Evolutionary conservation across 2,329 filamentous ascomycete species (phyloP).

Genomic region (Aspergillus sp.): DNA sequence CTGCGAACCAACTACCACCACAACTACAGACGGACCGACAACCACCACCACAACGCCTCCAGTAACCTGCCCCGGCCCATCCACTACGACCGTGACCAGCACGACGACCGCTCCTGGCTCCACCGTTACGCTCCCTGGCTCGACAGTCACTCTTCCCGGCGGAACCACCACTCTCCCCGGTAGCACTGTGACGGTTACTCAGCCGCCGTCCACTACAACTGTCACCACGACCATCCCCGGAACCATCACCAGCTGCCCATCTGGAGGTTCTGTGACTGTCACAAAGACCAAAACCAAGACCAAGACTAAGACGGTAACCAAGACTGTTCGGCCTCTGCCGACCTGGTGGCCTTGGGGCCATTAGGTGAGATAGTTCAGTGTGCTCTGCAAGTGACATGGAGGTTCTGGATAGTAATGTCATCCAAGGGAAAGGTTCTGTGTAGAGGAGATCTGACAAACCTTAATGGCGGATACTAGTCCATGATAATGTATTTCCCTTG

Average conservation of each 20-base stretch:
- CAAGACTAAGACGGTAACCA: neutral
- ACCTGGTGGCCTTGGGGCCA: neutral
- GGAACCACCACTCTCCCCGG: too few species aligned
- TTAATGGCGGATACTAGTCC: too few species aligned
- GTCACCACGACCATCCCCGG: neutral
- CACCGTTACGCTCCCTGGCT: neutral
- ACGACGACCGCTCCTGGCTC: neutral
- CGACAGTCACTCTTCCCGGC: neutral
- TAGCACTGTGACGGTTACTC: neutral
- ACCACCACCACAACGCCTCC: neutral
- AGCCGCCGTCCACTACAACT: neutral
- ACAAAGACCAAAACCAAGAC: neutral
- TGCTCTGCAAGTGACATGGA: too few species aligned
- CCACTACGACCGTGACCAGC: neutral
- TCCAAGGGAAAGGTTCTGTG: too few species aligned
- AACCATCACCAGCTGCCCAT: neutral
- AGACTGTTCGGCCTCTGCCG: neutral
- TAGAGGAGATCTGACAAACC: too few species aligned
- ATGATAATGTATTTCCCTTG: too few species aligned
- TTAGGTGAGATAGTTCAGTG: neutral
- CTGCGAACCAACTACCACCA: neutral
- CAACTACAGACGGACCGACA: neutral
- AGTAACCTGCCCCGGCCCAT: neutral
- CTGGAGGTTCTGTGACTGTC: neutral
- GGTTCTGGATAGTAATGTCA: too few species aligned